These are phyloP conservation scores for Diversispora eburnea DNA, from an alignment of 192 early-diverging fungal genomes.

Conservation along the genomic window DNA sequence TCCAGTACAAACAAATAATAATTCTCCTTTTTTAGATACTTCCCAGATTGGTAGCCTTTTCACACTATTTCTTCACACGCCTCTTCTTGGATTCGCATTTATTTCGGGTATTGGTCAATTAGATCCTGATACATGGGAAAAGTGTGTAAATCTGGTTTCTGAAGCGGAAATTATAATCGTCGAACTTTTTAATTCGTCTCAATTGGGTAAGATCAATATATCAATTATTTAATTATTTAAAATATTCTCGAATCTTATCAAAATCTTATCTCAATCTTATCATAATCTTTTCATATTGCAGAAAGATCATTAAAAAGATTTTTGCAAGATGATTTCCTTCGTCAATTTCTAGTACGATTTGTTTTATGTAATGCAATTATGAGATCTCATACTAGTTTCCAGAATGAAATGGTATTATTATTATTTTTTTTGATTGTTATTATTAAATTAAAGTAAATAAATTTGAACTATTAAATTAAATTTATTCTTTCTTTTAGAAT, in stretches of 20 bases:
- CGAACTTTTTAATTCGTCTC: constrained; percentile 44
- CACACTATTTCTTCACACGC: constrained; percentile 90
- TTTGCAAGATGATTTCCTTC: constrained; percentile 87
- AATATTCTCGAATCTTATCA: neutral
- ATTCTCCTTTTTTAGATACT: constrained; percentile 36
- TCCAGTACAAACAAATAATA: neutral
- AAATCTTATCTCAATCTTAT: neutral
- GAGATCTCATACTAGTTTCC: constrained; percentile 59
- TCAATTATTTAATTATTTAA: neutral
- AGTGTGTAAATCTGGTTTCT: constrained; percentile 53
- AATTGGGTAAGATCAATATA: constrained; percentile 31
- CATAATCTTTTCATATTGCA: constrained; percentile 4
- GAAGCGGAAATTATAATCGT: constrained; percentile 52
- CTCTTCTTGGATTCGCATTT: constrained; percentile 85
- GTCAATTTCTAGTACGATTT: constrained; percentile 84
- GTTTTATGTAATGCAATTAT: constrained; percentile 71
- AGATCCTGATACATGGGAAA: constrained; percentile 64
- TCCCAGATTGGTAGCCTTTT: constrained; percentile 84
- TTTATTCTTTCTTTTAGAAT: constrained; percentile 46
- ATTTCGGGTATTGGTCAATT: constrained; percentile 66
- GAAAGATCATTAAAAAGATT: constrained; percentile 60
- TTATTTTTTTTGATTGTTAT: neutral
- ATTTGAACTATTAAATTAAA: neutral
- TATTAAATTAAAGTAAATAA: neutral
- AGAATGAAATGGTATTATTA: constrained; percentile 51